Percentiles rank a stretch among this genome's conserved stretches.
phyloP scores from a whole-genome alignment of 2,329 filamentous ascomycete genomes.

The Fonsecaea multimorphosa region DNA sequence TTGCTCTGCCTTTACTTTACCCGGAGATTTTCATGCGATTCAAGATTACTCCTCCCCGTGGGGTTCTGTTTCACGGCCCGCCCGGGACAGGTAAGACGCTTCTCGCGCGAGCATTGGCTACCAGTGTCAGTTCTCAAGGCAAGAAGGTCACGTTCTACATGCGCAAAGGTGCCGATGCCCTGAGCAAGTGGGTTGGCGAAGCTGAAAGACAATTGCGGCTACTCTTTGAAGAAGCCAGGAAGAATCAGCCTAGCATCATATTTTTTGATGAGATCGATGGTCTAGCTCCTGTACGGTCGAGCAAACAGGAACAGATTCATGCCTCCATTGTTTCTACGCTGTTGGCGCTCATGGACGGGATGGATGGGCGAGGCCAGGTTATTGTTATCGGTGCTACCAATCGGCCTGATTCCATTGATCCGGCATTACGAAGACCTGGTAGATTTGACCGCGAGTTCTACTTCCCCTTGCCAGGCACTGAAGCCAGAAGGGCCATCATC shows the following conservation, averaged over 20 bases:
- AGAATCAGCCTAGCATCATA: constrained; percentile 97
- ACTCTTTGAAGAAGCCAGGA: constrained; percentile 92
- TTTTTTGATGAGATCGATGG: constrained; percentile 99
- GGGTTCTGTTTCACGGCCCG: constrained; percentile 94
- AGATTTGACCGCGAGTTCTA: constrained; percentile 98
- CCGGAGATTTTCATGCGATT: constrained; percentile 92
- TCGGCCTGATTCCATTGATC: constrained; percentile 93
- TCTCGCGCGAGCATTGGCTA: constrained; percentile 89
- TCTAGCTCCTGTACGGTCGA: constrained; percentile 90
- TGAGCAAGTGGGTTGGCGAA: constrained; percentile 99
- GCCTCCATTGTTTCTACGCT: constrained; percentile 95
- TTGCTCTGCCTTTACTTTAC: constrained; percentile 89
- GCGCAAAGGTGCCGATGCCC: constrained; percentile 95
- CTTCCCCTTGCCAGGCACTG: constrained; percentile 85
- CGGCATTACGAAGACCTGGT: constrained; percentile 89
- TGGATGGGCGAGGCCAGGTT: constrained; percentile 97
- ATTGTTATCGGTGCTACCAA: constrained; percentile 99
- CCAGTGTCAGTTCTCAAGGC: constrained; percentile 84
- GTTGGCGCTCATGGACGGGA: constrained; percentile 94
- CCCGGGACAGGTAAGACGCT: constrained; percentile 97
- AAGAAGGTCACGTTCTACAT: constrained; percentile 99
- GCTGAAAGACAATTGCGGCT: constrained; percentile 92
- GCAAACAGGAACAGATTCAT: constrained; percentile 98
- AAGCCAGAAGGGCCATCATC: constrained; percentile 82
- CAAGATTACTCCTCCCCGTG: constrained; percentile 89